Evolutionary conservation across 2,329 filamentous ascomycete genomes (phyloP).

Genomic region (Aspergillus sp.): DNA sequence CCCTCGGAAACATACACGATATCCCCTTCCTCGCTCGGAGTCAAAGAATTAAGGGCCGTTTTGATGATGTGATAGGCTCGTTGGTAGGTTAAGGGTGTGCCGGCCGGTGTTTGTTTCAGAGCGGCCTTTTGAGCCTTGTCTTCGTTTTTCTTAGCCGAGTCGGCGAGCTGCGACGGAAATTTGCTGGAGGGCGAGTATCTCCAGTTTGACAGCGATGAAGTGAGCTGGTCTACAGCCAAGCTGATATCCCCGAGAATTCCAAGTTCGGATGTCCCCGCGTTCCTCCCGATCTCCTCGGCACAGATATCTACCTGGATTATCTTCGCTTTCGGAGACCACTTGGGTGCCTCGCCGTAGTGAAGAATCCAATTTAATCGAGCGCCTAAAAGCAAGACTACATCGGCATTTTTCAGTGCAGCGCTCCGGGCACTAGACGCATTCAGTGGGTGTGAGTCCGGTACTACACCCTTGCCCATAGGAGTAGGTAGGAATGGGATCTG

Average conservation of each 20-base stretch:
- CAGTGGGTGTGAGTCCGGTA: slow-evolving; percentile 54
- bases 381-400: slow-evolving; percentile 56
- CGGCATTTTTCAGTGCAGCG: slow-evolving; percentile 53
- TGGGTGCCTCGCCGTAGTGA: slow-evolving; percentile 56
- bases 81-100: slow-evolving; percentile 50
- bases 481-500: slow-evolving; percentile 58
- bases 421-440: slow-evolving; percentile 57
- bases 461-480: slow-evolving; percentile 60
- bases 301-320: slow-evolving; percentile 58
- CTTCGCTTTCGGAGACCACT: slow-evolving; percentile 52
- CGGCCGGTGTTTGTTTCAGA: slow-evolving; percentile 30
- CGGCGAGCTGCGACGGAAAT: slow-evolving; percentile 31
- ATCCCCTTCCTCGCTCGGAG: slow-evolving; percentile 45
- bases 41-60: slow-evolving; percentile 47
- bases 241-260: slow-evolving; percentile 55
- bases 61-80: slow-evolving; percentile 56
- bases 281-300: slow-evolving; percentile 55
- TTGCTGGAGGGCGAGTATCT: slow-evolving; percentile 38
- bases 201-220: slow-evolving; percentile 45
- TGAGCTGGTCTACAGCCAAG: slow-evolving; percentile 50
- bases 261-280: slow-evolving; percentile 49
- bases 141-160: slow-evolving; percentile 48
- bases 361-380: slow-evolving; percentile 61
- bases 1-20: slow-evolving; percentile 60
- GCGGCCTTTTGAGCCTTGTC: slow-evolving; percentile 46